Evolutionary conservation across 2,329 filamentous ascomycete species (phyloP).

Genomic region (Sphaerulina musiva): DNA sequence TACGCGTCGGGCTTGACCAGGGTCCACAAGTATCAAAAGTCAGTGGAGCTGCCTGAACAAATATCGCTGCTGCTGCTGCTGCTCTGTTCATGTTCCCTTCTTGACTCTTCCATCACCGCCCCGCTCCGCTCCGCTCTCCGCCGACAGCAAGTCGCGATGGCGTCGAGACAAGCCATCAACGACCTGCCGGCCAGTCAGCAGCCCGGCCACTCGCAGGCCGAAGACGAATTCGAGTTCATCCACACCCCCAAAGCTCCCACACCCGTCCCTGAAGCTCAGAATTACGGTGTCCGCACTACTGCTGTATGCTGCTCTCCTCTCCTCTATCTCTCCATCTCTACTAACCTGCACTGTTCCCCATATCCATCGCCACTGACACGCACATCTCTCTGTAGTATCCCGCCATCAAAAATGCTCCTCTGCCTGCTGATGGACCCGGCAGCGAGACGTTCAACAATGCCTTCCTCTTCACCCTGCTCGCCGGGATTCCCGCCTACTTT

Average conservation of each 20-base stretch:
- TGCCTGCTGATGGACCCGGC: constrained; percentile 81
- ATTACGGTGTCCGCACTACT: constrained; percentile 57
- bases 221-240: constrained; percentile 60
- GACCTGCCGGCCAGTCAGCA: neutral
- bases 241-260: constrained; percentile 53
- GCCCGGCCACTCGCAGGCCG: constrained; percentile 30
- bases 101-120: no score
- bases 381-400: constrained; percentile 54
- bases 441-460: constrained; percentile 82
- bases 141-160: neutral
- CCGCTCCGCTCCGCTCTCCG: neutral
- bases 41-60: no score
- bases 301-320: constrained; percentile 37
- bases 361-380: constrained; percentile 4
- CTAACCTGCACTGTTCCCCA: constrained; percentile 3
- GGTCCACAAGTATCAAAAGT: no score
- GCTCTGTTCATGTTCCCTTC: no score
- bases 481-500: constrained; percentile 68
- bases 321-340: neutral
- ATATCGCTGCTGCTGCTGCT: no score
- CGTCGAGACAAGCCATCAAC: neutral
- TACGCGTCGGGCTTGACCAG: no score
- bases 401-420: constrained; percentile 85
- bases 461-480: constrained; percentile 63
- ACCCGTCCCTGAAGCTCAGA: constrained; percentile 45